phyloP scores from a whole-genome alignment of 163 green algal genomes.

The Scenedesmus sp. region DNA sequence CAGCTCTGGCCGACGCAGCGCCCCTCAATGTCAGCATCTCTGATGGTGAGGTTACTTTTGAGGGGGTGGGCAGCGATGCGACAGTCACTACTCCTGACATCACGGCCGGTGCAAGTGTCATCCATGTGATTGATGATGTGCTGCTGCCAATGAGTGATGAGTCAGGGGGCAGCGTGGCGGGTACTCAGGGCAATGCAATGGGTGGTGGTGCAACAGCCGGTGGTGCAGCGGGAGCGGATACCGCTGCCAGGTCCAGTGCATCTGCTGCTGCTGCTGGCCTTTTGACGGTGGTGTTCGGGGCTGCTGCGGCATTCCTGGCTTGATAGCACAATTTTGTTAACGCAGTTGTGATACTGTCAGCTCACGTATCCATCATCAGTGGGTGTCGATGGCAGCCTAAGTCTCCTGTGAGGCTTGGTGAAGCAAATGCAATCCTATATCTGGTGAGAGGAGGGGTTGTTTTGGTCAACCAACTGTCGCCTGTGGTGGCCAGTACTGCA shows the following conservation, averaged over 20 bases:
- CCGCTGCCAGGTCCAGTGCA: not conserved
- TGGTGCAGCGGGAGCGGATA: not conserved
- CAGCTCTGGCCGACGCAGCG: not conserved
- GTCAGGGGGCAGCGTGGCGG: not conserved
- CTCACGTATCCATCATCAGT: no score
- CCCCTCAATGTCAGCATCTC: not conserved
- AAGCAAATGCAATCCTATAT: no score
- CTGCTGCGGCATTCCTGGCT: not conserved
- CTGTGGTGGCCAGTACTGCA: no score
- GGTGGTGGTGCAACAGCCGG: not conserved
- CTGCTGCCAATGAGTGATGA: constrained; percentile 6
- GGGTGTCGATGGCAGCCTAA: no score
- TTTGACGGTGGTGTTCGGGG: not conserved
- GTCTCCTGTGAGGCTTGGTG: no score
- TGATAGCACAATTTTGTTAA: no score
- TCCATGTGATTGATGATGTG: constrained; percentile 52
- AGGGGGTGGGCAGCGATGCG: not conserved
- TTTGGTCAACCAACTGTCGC: no score
- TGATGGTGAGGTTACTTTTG: not conserved
- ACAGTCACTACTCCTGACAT: constrained; percentile 33
- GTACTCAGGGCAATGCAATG: not conserved
- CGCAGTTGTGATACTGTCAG: no score
- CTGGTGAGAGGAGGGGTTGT: no score
- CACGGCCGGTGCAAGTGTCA: constrained; percentile 13
- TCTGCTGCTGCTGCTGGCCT: not conserved